Conservation (phyloP, 2,329 filamentous ascomycete species). For the Fusarium hostae region DNA sequence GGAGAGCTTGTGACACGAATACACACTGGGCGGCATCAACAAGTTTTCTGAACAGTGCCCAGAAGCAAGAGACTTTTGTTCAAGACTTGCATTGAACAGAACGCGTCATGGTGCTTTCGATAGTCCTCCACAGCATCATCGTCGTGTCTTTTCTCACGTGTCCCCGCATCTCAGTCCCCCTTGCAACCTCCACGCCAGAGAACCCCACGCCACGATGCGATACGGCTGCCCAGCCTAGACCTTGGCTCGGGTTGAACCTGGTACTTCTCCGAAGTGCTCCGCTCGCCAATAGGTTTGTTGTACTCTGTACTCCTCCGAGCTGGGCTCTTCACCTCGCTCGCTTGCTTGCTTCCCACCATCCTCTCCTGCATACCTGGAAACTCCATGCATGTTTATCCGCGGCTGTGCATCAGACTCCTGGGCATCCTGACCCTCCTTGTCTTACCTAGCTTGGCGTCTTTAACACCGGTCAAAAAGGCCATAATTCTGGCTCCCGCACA, state of each 20-base stretch:
- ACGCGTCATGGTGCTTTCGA: constrained; percentile 42
- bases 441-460: constrained; percentile 37
- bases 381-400: constrained; percentile 44
- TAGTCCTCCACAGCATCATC: constrained; percentile 40
- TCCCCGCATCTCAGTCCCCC: constrained; percentile 44
- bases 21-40: constrained; percentile 11
- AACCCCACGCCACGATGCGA: constrained; percentile 41
- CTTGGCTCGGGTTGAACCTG: constrained; percentile 36
- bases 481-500: constrained; percentile 34
- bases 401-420: constrained; percentile 42
- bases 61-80: constrained; percentile 25
- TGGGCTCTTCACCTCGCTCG: constrained; percentile 14
- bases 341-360: constrained; percentile 39
- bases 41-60: constrained; percentile 14
- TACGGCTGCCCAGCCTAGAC: constrained; percentile 38
- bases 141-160: constrained; percentile 41
- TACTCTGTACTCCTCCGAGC: constrained; percentile 31
- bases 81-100: constrained; percentile 17
- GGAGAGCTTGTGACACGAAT: constrained; percentile 24
- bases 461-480: constrained; percentile 33
- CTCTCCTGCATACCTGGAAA: constrained; percentile 36
- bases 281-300: constrained; percentile 14
- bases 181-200: constrained; percentile 42
- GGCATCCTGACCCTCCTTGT: constrained; percentile 43
- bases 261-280: constrained; percentile 33